These are phyloP conservation scores for Podosphaera fusca DNA, from an alignment of 2,329 filamentous ascomycete species.

Conservation along the genomic window DNA sequence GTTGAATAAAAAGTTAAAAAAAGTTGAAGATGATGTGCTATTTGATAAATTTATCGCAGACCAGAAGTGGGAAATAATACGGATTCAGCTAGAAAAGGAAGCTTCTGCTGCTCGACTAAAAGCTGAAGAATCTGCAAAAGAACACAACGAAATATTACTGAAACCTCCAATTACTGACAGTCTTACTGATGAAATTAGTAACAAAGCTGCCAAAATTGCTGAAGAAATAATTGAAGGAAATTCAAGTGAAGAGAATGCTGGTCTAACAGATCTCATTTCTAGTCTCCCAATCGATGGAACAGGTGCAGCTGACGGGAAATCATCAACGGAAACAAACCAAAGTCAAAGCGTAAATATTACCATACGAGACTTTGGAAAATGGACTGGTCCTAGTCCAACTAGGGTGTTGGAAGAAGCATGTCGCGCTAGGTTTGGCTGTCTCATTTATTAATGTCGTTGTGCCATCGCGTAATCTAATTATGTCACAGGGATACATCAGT, in stretches of 20 bases:
- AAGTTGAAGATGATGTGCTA: conserved; percentile 55
- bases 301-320: conserved; percentile 33
- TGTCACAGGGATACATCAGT: conserved; percentile 40
- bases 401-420: conserved; percentile 72
- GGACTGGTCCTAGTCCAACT: conserved; percentile 51
- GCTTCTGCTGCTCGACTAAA: conserved; percentile 26
- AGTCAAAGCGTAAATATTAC: conserved; percentile 30
- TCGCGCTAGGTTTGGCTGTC: conserved; percentile 37
- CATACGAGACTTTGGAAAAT: conserved; percentile 67
- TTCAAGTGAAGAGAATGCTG: conserved; percentile 24
- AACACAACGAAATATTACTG: conserved; percentile 11
- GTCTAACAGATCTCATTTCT: conserved; percentile 32
- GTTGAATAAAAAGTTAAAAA: conserved; percentile 48
- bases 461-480: conserved; percentile 1
- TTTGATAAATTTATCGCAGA: conserved; percentile 48
- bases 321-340: conserved; percentile 29
- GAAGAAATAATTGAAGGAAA: conserved; percentile 33
- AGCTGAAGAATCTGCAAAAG: conserved; percentile 8
- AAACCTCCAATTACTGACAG: conserved; percentile 17
- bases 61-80: conserved; percentile 37
- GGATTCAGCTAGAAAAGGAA: conserved; percentile 37
- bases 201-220: conserved; percentile 34
- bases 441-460: background rate
- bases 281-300: conserved; percentile 37
- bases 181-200: conserved; percentile 23